Evolutionary conservation across 306 rosid genomes (phyloP).

Genomic region (Fagus sylvatica): DNA sequence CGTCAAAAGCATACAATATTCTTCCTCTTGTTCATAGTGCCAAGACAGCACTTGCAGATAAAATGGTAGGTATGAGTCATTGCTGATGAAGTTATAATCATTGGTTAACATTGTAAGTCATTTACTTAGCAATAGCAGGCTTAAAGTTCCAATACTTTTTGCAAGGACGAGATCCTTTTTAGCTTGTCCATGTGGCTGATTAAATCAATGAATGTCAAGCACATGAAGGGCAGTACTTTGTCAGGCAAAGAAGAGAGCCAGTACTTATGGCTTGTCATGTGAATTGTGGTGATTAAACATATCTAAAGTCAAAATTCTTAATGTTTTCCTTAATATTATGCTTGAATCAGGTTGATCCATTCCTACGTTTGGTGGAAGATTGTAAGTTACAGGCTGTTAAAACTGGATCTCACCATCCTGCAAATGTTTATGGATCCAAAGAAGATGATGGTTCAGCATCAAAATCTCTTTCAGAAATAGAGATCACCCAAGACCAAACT

Average conservation of each 20-base stretch:
- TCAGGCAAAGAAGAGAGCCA: constrained; percentile 7
- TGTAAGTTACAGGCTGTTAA: constrained; percentile 2
- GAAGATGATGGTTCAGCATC: neutral
- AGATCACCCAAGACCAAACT: neutral
- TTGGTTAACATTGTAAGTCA: constrained; percentile 17
- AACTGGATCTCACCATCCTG: neutral
- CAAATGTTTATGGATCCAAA: neutral
- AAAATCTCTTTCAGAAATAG: neutral
- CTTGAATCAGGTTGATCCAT: constrained; percentile 14
- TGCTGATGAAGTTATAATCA: constrained; percentile 6
- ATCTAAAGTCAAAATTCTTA: neutral
- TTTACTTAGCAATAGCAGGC: constrained; percentile 7
- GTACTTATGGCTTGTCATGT: constrained; percentile 2
- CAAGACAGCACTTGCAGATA: constrained; percentile 52
- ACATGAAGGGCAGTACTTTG: constrained; percentile 4
- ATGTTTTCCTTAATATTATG: neutral
- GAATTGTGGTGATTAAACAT: constrained; percentile 18
- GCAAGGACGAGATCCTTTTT: neutral
- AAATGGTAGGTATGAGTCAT: constrained; percentile 45
- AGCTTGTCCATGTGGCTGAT: constrained; percentile 1
- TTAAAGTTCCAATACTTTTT: constrained; percentile 1
- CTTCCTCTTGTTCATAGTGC: constrained; percentile 50
- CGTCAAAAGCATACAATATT: constrained; percentile 68
- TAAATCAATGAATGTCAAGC: constrained; percentile 18
- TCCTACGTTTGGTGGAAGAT: constrained; percentile 4